A percentile compares a stretch with the other conserved stretches of the same genome.
phyloP scores from a whole-genome alignment of 805 yeast genomes.

The Wickerhamiella occidentalis region DNA sequence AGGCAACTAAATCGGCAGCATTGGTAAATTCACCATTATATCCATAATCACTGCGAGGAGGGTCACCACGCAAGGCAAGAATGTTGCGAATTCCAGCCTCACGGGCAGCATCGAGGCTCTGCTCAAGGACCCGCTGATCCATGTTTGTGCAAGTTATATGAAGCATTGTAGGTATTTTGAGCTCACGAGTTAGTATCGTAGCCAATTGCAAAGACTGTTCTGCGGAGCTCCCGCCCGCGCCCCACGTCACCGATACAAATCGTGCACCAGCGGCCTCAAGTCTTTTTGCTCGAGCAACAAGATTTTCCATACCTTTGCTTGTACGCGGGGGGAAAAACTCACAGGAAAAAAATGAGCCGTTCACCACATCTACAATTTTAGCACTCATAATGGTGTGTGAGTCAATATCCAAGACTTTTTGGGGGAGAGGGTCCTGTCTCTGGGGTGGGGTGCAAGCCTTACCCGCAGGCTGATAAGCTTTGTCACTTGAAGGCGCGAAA shows the following conservation, averaged over 20 bases:
- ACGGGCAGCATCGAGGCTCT: constrained; percentile 62
- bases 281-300: constrained; percentile 75
- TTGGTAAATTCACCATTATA: constrained; percentile 24
- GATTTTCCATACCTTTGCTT: constrained; percentile 58
- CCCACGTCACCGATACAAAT: constrained; percentile 94
- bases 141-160: constrained; percentile 96
- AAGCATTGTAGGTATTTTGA: constrained; percentile 80
- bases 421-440: background rate
- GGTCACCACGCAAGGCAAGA: constrained; percentile 90
- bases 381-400: constrained; percentile 9
- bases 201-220: constrained; percentile 79
- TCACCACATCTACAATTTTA: constrained; percentile 35
- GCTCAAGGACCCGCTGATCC: constrained; percentile 60
- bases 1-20: constrained; percentile 78
- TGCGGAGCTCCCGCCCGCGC: constrained; percentile 94
- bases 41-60: constrained; percentile 58
- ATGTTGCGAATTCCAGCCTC: constrained; percentile 74
- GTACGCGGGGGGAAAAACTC: constrained; percentile 99
- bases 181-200: constrained; percentile 54
- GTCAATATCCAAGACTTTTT: background rate
- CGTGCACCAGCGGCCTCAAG: constrained; percentile 80
- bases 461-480: background rate
- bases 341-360: constrained; percentile 61
- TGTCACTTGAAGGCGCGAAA: background rate
- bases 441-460: no score